phyloP scores from a whole-genome alignment of 352 stramenopile species.

The Globisporangium mamillatum region DNA sequence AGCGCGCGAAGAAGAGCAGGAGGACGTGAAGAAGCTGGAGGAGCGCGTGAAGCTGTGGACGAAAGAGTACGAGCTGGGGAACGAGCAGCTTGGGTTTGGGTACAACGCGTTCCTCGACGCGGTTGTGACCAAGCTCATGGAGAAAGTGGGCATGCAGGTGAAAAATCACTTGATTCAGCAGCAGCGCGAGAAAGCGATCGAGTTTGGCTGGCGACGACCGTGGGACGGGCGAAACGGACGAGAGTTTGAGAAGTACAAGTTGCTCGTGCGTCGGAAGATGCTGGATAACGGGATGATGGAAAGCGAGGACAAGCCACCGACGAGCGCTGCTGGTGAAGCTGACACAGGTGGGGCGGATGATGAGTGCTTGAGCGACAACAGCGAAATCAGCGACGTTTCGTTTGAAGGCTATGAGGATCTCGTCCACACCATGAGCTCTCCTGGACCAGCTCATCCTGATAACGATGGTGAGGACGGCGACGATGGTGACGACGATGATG shows the following conservation, averaged over 20 bases:
- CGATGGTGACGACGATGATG: conserved; percentile 19
- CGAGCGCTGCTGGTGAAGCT: background rate
- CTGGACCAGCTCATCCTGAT: background rate
- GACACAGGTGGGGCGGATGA: conserved; percentile 13
- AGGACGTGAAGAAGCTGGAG: conserved; percentile 32
- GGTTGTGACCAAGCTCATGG: conserved; percentile 51
- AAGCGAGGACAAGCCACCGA: conserved; percentile 14
- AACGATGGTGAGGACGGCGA: background rate
- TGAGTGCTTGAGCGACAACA: conserved; percentile 46
- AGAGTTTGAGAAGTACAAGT: conserved; percentile 65
- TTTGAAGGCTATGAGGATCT: conserved; percentile 68
- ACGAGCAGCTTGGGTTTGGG: conserved; percentile 42
- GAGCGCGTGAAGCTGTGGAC: conserved; percentile 39
- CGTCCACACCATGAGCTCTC: conserved; percentile 24
- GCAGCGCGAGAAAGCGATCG: conserved; percentile 60
- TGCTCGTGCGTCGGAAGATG: conserved; percentile 38
- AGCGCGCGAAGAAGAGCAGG: conserved; percentile 30
- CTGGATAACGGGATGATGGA: conserved; percentile 28
- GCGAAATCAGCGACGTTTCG: conserved; percentile 70
- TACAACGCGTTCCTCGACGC: conserved; percentile 60
- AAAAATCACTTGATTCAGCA: conserved; percentile 51
- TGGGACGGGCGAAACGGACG: conserved; percentile 62
- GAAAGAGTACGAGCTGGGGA: conserved; percentile 42
- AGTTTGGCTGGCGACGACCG: conserved; percentile 50
- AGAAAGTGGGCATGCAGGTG: conserved; percentile 48